A percentile compares a stretch with the other conserved stretches of the same genome.
Conservation (phyloP, 495 filamentous ascomycete genomes). For the Neurospora intermedia region DNA sequence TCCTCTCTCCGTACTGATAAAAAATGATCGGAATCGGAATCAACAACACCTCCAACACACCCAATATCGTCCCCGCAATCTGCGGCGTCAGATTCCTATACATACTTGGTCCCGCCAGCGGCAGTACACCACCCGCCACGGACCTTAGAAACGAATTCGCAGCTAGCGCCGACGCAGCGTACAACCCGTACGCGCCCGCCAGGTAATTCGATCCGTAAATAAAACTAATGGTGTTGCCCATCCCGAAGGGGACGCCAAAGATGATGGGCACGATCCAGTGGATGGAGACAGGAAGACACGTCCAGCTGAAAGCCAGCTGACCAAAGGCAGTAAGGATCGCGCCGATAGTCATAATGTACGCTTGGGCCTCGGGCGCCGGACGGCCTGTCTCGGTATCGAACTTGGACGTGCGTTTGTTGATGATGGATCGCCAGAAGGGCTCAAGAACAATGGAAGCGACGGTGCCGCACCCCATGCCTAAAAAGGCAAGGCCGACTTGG, state of each 20-base stretch:
- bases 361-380: slow-evolving; percentile 61
- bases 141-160: slow-evolving; percentile 65
- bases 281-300: slow-evolving; percentile 57
- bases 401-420: slow-evolving; percentile 48
- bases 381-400: slow-evolving; percentile 58
- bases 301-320: slow-evolving; percentile 75
- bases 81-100: slow-evolving; percentile 55
- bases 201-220: slow-evolving; percentile 75
- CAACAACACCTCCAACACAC: slow-evolving; percentile 53
- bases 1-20: slow-evolving; percentile 61
- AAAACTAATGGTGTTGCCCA: slow-evolving; percentile 57
- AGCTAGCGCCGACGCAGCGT: slow-evolving; percentile 65
- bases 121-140: slow-evolving; percentile 56
- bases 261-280: slow-evolving; percentile 67
- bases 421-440: slow-evolving; percentile 60
- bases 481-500: slow-evolving; percentile 64
- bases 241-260: slow-evolving; percentile 68
- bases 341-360: slow-evolving; percentile 60
- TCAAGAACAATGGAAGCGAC: slow-evolving; percentile 55
- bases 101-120: slow-evolving; percentile 63
- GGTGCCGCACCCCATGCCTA: slow-evolving; percentile 71
- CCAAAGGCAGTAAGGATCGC: slow-evolving; percentile 57
- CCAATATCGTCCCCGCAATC: slow-evolving; percentile 71
- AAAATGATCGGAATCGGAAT: slow-evolving; percentile 76
- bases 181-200: slow-evolving; percentile 66